Base-by-base conservation (phyloP, 2,329 filamentous ascomycete species). In the Epichloe coenophiala region DNA sequence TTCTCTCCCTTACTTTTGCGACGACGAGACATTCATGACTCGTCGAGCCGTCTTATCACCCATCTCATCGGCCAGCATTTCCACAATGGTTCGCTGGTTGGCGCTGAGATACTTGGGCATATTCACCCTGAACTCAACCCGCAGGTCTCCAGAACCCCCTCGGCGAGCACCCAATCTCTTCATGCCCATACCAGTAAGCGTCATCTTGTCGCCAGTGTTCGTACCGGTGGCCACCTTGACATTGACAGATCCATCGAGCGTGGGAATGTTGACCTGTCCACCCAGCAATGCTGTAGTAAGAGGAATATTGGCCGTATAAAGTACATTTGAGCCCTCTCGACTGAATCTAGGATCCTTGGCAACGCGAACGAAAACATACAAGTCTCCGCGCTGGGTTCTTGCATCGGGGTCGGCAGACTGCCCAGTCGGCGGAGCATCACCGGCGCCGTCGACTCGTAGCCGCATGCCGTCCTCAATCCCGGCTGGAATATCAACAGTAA, bases 391-490 rank as follows among this genome's bases (percentile, higher is more conserved):
- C 59, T 84, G 75, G n/a, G 78, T 80, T 54, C 78, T 77, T 9
- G 76, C 71, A 53, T 80, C 77, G 31, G 81, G 73, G 43, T 82
- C 78, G 35, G 79, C 76, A 15, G 80, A 73, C 23, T 81, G 77
- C 43, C 88, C 88, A 23, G 87, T 91, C 8, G 82, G 74, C 21
- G 93, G 85, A 15, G 88, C 84, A 62, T 98, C 91, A 57, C 93
- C 93, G 62, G 94, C 89, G 27, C 86, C 86, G 52, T 83, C 80
- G 31, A 98, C 79, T 48, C 88, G 79, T 60, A 98, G 71, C 51
- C 88, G 81, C 91, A 97, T 97, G 50, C 91, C 90, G 65, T 98
- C 91, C 65, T 97, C 93, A 35, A 98, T 89, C 56, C 93, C 93
- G 21, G 86, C 89, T 1, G 93, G 93, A 44, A 98, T 96, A 59